Base-by-base conservation (phyloP, 768 basidiomycete species). In the Lactarius vividus region DNA sequence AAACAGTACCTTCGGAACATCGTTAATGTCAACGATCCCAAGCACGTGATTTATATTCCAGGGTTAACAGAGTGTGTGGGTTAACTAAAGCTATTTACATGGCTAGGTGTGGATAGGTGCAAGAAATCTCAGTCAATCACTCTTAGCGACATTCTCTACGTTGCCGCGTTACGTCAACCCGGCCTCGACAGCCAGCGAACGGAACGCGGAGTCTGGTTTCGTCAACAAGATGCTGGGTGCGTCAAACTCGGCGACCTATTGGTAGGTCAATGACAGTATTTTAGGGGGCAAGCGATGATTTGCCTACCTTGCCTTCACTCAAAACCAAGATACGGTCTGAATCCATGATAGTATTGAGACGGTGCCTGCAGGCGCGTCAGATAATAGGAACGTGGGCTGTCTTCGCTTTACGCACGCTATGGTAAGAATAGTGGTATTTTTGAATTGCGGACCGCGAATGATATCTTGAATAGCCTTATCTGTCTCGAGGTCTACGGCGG, bases 401-500 rank as follows among this genome's bases (percentile, higher is more conserved):
- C 37, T 16, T 53, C n/a, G 23, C 40, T 20, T 63, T 57, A 82
- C 85, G 72, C 78, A 92, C 86, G 92, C 92, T 71, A 94, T 93
- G 16, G 92, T 94, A 60, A 96, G 76, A 63, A 94, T 93, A 13
- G 94, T 95, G 16, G 90, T 87, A 64, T 88, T 77, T 3, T 81
- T 77, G 73, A 96, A 96, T 35, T 88, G 83, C 4, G 88, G 83
- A 8, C 94, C 92, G 31, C 86, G 83, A 55, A 96, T 90, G 68
- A 94, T 94, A 13, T 88, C 86, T 78, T 97, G 94, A 68, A 96
- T 91, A 33, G 89, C 89, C 64, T 83, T 83, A 73, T 96, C 94
- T 10, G 94, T 96, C 73, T 96, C 92, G 39, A 95, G 79, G 75
- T 96, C 94, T 58, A 96, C 92, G 23, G 93, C 92, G 42, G 88